These are phyloP conservation scores for Astraeus odoratus DNA, from an alignment of 768 basidiomycete species.

Conservation along the genomic window DNA sequence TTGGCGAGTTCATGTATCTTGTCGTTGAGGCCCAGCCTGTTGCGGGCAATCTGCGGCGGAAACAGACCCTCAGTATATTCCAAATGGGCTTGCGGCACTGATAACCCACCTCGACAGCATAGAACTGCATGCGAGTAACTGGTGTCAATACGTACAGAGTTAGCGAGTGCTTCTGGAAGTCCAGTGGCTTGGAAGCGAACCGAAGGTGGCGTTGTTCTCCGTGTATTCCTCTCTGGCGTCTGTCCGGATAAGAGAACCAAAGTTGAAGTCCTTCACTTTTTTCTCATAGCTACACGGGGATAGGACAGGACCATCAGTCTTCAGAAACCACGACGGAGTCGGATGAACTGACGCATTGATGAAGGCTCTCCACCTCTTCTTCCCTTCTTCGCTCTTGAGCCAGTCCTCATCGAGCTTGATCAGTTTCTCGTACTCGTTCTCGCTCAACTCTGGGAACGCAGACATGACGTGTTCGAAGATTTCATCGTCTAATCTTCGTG, in stretches of 20 bases:
- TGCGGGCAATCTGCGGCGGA: conserved; percentile 71
- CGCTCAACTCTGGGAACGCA: conserved; percentile 75
- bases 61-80: not conserved
- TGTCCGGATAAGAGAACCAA: conserved; percentile 87
- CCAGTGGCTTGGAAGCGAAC: conserved; percentile 32
- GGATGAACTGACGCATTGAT: conserved; percentile 53
- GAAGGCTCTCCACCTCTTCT: conserved; percentile 87
- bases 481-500: conserved; percentile 77
- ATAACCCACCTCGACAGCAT: conserved; percentile 72
- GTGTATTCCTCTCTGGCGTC: conserved; percentile 77
- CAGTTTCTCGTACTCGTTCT: conserved; percentile 40
- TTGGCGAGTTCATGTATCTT: conserved; percentile 76
- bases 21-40: conserved; percentile 87
- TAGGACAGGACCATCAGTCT: not conserved
- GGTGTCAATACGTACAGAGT: conserved; percentile 5
- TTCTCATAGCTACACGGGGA: conserved; percentile 64
- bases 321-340: not conserved
- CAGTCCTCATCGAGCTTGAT: conserved; percentile 75
- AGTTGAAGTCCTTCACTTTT: conserved; percentile 90
- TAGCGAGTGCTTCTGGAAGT: conserved; percentile 4
- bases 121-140: conserved; percentile 55
- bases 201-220: conserved; percentile 92
- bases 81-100: conserved; percentile 5
- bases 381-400: conserved; percentile 85
- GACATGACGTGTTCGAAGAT: conserved; percentile 72